Base-by-base conservation (phyloP, 768 basidiomycete species). In the Dacryopinax primogenitus region DNA sequence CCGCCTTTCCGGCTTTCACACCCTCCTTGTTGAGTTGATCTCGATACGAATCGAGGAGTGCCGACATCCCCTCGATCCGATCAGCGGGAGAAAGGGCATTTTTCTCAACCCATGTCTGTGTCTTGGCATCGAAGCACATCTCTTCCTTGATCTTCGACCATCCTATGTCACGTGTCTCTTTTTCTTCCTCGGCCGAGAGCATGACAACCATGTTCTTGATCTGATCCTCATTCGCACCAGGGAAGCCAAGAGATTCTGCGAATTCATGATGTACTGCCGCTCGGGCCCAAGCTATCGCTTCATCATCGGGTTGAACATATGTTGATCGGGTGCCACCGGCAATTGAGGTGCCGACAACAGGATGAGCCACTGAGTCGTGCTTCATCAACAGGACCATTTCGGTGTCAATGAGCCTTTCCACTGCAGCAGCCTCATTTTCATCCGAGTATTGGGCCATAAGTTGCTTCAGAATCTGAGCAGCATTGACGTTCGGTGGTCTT, bases 331-430 rank as follows among this genome's bases (percentile, higher is more conserved):
- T 83, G 13, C 85, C 81, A 4, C 92, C 91, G 4, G 92, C 82
- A 35, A 82, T 80, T 26, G 82, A 81, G 11, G 92, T 93, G 1
- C 96, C 96, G 11, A 94, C 91, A 15, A 97, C 76, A 2, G 95
- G 94, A 75, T 93, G 79, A 0, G 83, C 81, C 65, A 97, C 84
- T 3, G 92, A 82, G 74, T 99, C 96, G 72, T 98, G 93, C 64
- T 85, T 82, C 66, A 98, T 77, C 47, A 99, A 80, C 39, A 80
- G 78, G 2, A 83, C 86, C 61, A 98, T 80, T 72, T 98, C 96
- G 21, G 77, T 73, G 70, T 92, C 82, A 70, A 99, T 80, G 33
- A 93, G 76, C 65, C 76, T 80, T 67, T 83, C 81, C 1, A 84
- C 88, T 6, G 78, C 76, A 0, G 74, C 73, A 26, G 81, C 72